Percentiles rank a stretch among this genome's conserved stretches.
phyloP scores from a whole-genome alignment of 2,329 filamentous ascomycete genomes.

The Scytalidium sp. region DNA sequence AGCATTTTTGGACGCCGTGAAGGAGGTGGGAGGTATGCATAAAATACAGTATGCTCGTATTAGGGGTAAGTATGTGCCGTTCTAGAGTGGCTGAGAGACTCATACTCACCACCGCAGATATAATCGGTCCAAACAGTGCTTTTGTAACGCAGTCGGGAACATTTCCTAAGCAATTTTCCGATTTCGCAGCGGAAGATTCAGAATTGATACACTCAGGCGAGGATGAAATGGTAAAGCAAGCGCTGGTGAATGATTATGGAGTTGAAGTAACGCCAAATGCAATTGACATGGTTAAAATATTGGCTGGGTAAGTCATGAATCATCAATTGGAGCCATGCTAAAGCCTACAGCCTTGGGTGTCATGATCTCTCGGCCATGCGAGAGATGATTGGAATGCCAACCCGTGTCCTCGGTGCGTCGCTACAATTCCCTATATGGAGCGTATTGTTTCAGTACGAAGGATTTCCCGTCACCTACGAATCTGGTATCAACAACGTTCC shows the following conservation, averaged over 20 bases:
- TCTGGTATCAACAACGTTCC: slow-evolving; percentile 52
- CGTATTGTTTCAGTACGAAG: slow-evolving; percentile 27
- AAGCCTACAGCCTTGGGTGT: slow-evolving; percentile 36
- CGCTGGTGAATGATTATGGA: slow-evolving; percentile 28
- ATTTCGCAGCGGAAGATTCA: slow-evolving; percentile 29
- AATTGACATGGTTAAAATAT: slow-evolving; percentile 14
- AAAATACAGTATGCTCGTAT: slow-evolving; percentile 49
- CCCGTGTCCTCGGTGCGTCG: slow-evolving; percentile 9
- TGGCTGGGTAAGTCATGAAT: slow-evolving; percentile 36
- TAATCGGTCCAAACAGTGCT: slow-evolving; percentile 48
- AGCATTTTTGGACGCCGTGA: slow-evolving; percentile 47
- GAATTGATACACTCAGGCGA: slow-evolving; percentile 15
- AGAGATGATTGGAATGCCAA: slow-evolving; percentile 46
- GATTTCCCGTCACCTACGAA: slow-evolving; percentile 55
- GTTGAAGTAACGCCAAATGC: slow-evolving; percentile 25
- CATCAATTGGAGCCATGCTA: slow-evolving; percentile 35
- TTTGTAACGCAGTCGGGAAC: slow-evolving; percentile 45
- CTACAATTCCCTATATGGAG: slow-evolving; percentile 9
- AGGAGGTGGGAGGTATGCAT: slow-evolving; percentile 45
- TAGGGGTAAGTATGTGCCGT: slow-evolving; percentile 11
- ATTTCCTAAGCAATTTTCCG: slow-evolving; percentile 37
- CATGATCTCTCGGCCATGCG: slow-evolving; percentile 52
- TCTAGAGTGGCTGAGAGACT: slow-evolving; percentile 2
- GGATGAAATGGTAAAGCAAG: slow-evolving; percentile 25
- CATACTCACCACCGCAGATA: slow-evolving; percentile 30